Evolutionary conservation across 2,329 filamentous ascomycete species (phyloP), one percentile per base, ranked within the genome.

Genomic region (Dendrostoma leiphaemia): DNA sequence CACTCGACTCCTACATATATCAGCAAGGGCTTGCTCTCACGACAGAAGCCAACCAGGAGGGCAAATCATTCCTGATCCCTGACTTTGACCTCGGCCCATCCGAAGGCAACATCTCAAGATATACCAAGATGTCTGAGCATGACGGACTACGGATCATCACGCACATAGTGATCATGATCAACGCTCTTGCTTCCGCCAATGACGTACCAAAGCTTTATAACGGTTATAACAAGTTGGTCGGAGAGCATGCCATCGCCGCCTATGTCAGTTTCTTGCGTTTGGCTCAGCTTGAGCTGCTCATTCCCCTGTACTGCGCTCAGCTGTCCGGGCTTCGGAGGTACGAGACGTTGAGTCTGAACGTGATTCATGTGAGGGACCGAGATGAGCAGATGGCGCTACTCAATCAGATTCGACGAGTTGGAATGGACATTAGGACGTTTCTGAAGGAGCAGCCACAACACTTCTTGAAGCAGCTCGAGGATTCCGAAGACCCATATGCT

Each of bases 231-330:
- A 47, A 34, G n/a, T 21, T 49, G 12, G 47, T 56, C 23, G 54
- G 50, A 8, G 88, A 96, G 64, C 90, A 89, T 63, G 84, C 93
- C 44, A 77, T 97, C 49, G 84, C 88, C 1, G 86, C 84, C 4
- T 97, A 97, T 67, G 88, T 95, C 52, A 88, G 89, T 62, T 86
- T 89, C 57, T 74, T 99, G 34, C 84, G 89, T 40, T 78, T 88
- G 44, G 82, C 83, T 15, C 83, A 85, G 31, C 83, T 94, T 51
- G 84, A 88, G 56, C 86, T 93, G 59, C 74, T 94, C 38, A 88
- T 96, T 52, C 92, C 94, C 1, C 75, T 96, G 1, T 99, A 99
- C 69, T 92, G 90, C 59, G 91, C 91, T 8, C 86, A 90, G 62
- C 77, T 99, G 12, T 78, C 83, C 9, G 73, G 78, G 6, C 75